These are phyloP conservation scores for Passalora sequoiae DNA, from an alignment of 2,329 filamentous ascomycete genomes.

Conservation along the genomic window DNA sequence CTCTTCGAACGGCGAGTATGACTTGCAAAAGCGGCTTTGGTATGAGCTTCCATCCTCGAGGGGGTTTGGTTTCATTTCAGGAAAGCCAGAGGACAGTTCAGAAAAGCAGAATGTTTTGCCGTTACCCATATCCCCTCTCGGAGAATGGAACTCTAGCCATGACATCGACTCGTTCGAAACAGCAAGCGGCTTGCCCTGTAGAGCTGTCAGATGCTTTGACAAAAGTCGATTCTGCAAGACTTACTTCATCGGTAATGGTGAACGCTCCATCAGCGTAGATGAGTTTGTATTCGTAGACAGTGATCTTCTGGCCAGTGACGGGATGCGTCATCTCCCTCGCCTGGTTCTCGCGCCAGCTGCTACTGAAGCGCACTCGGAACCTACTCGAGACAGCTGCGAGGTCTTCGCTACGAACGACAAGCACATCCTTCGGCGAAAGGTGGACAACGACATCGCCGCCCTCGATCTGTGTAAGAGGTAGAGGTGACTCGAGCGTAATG, in stretches of 20 bases:
- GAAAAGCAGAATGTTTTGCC: no score
- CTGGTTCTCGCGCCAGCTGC: background rate
- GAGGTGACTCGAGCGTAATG: background rate
- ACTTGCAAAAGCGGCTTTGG: no score
- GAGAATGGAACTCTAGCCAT: background rate
- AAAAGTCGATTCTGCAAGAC: no score
- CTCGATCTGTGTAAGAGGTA: background rate
- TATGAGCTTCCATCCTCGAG: no score
- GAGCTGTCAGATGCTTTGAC: background rate
- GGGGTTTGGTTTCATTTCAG: no score
- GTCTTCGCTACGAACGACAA: background rate
- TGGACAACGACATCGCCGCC: background rate
- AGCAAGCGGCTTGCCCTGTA: background rate
- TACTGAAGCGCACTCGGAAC: background rate
- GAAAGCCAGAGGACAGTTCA: no score
- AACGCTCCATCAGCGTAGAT: background rate
- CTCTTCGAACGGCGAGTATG: no score
- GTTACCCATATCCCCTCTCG: no score
- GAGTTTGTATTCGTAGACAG: background rate
- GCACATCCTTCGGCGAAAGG: background rate
- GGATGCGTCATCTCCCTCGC: background rate
- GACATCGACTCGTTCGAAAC: background rate
- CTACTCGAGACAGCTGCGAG: background rate
- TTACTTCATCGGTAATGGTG: background rate
- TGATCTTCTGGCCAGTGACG: background rate